Percentiles rank a stretch among this genome's conserved stretches.
Conservation (phyloP, 306 rosid genomes). For the barrel medic (Medicago truncatula) region DNA sequence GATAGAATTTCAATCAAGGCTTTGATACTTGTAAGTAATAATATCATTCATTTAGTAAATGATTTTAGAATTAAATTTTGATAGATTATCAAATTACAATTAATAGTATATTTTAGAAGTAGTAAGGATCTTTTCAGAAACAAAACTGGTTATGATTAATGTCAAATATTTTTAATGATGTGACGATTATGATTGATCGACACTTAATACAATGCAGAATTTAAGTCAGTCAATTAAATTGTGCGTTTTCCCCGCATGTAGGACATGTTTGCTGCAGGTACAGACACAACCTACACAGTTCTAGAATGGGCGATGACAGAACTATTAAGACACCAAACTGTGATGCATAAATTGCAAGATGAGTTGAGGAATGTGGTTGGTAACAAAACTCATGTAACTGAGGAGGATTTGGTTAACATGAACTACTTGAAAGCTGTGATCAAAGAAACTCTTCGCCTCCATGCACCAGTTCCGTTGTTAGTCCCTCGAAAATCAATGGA, state of each 20-base stretch:
- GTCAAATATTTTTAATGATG: too few species aligned
- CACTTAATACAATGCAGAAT: too few species aligned
- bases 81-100: too few species aligned
- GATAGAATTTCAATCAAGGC: not conserved
- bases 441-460: conserved; percentile 38
- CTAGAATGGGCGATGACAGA: conserved; percentile 46
- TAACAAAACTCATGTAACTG: conserved; percentile 13
- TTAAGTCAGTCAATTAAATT: too few species aligned
- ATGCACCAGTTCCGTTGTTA: conserved; percentile 4
- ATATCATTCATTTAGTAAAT: not conserved
- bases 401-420: conserved; percentile 36
- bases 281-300: conserved; percentile 14
- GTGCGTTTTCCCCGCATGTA: not conserved
- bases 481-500: conserved; percentile 28
- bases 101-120: too few species aligned
- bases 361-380: conserved; percentile 41
- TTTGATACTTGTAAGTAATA: conserved; percentile 20
- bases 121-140: too few species aligned
- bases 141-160: too few species aligned
- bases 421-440: conserved; percentile 46
- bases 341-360: conserved; percentile 40
- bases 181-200: too few species aligned
- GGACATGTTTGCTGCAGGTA: conserved; percentile 27
- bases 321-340: not conserved
- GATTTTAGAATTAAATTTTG: too few species aligned